These are phyloP conservation scores for Canavalia gladiata DNA, from an alignment of 306 rosid species.

Conservation along the genomic window DNA sequence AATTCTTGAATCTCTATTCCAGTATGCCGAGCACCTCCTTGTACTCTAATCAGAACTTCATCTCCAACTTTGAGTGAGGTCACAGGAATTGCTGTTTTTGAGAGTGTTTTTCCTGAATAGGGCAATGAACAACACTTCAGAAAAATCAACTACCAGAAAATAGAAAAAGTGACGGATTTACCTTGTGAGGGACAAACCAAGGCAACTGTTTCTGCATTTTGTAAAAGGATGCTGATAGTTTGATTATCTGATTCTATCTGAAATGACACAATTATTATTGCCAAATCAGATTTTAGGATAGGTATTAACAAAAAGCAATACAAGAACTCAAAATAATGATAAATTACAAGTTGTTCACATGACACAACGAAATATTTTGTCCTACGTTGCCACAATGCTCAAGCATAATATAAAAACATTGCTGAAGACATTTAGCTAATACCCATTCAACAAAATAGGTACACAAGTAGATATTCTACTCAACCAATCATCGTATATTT, in stretches of 20 bases:
- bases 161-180: conserved; percentile 3
- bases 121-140: conserved; percentile 16
- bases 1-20: conserved; percentile 96
- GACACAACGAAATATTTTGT: not conserved
- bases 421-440: not conserved
- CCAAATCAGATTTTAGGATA: conserved; percentile 9
- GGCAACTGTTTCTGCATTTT: conserved; percentile 93
- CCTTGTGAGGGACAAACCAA: conserved; percentile 75
- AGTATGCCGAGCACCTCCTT: conserved; percentile 91
- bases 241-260: conserved; percentile 65
- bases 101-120: conserved; percentile 55
- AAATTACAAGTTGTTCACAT: not conserved
- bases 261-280: conserved; percentile 17
- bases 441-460: not conserved
- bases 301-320: conserved; percentile 24
- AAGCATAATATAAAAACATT: not conserved
- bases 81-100: conserved; percentile 69
- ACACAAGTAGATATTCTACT: not conserved
- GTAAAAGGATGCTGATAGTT: conserved; percentile 73
- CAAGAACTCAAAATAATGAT: not conserved
- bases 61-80: conserved; percentile 84
- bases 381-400: not conserved
- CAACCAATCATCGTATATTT: not conserved
- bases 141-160: conserved; percentile 25
- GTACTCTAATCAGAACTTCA: conserved; percentile 75